Base-by-base conservation (phyloP, 108 stramenopile genomes). In the Halocafeteria seosinensis region DNA sequence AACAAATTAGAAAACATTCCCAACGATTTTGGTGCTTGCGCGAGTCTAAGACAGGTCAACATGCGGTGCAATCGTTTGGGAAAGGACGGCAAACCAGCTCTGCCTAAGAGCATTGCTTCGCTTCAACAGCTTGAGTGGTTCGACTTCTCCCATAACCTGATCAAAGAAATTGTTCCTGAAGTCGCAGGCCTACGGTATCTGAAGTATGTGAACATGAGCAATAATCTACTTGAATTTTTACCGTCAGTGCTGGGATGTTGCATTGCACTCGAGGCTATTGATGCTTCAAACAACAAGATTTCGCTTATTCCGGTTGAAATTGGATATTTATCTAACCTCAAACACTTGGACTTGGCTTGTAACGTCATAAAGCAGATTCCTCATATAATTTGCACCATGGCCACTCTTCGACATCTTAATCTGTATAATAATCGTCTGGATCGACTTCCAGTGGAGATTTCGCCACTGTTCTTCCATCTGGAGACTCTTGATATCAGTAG, bases 351-450 rank as follows among this genome's bases (percentile, higher is more conserved):
- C 27, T 28, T 65, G 26, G 34, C 64, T 13, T 25, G 64, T 8
- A 65, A 65, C 25, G n/a, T 13, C 4, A 9, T 65, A 12, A 27
- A 12, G 3, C 21, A 63, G 3, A 17, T 65, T 25, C 64, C 64
- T 5, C 27, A 21, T 12, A 59, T 57, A 12, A 32, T 65, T 65
- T 51, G 64, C 65, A 55, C 53, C 5, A 51, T 65, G 27, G 24
- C 50, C 0, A 28, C 42, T 11, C 50, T 65, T 24, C 27, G 51
- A 9, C 31, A 32, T 13, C 26, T 65, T 33, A 32, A 65, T 26
- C 0, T 65, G 24, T 29, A 27, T 36, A 65, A 51, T 57, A 65
- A 65, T 25, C 50, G 33, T 3, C 31, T 65, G 21, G 57, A 65
- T 34, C 51, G 26, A 13, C 0, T 65, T 3, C 64, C 64, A 0